Conservation (phyloP, 331 rosid genomes). For the Spiraea crenata region DNA sequence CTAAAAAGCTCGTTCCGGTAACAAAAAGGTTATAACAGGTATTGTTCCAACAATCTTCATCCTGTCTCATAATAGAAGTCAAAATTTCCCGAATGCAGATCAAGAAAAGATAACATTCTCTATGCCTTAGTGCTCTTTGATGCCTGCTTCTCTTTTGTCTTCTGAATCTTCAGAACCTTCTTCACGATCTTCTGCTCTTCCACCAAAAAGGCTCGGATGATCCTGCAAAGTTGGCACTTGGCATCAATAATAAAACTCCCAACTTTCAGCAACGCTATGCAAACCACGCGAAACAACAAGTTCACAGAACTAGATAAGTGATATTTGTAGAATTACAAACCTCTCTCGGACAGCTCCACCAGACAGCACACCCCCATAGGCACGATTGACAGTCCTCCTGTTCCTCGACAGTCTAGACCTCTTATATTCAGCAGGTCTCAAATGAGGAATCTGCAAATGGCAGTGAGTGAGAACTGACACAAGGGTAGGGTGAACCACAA, state of each 20-base stretch:
- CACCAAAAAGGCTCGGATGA: constrained; percentile 32
- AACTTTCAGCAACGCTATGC: background rate
- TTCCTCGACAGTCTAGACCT: constrained; percentile 77
- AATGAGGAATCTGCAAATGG: constrained; percentile 68
- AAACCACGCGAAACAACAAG: background rate
- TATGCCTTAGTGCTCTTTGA: constrained; percentile 25
- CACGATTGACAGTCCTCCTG: constrained; percentile 68
- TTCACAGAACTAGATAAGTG: background rate
- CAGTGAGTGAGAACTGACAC: background rate
- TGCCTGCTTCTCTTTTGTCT: constrained; percentile 40
- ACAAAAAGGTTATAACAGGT: background rate
- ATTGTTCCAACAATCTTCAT: constrained; percentile 12
- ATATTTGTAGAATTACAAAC: constrained; percentile 24
- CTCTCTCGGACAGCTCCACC: constrained; percentile 86
- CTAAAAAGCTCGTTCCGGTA: constrained; percentile 3
- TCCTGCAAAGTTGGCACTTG: constrained; percentile 14
- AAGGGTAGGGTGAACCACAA: background rate
- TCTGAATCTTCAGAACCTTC: constrained; percentile 41
- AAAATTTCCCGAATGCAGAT: constrained; percentile 15
- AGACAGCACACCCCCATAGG: constrained; percentile 79
- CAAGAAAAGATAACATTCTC: background rate
- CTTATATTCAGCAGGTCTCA: constrained; percentile 86
- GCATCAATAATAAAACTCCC: background rate
- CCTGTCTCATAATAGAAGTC: background rate
- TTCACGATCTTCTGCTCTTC: constrained; percentile 37